A percentile compares a stretch with the other conserved stretches of the same genome.
Conservation (phyloP, 345 rosid species). For the Citrus sp. region DNA sequence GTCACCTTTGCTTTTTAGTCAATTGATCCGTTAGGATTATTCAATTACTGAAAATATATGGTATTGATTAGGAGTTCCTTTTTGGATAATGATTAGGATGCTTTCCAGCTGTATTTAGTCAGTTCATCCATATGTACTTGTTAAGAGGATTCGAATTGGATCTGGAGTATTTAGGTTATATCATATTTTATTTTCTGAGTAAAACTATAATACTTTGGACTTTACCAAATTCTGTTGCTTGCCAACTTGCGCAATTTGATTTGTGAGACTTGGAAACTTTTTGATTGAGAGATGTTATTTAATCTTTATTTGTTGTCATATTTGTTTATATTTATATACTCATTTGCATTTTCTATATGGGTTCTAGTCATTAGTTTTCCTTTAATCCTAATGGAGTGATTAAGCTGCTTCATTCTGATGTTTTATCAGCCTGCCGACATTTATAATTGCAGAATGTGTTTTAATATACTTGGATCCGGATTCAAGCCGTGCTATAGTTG, state of each 20-base stretch:
- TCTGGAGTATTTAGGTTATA: neutral
- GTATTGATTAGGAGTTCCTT: neutral
- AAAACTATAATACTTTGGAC: neutral
- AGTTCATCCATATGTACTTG: neutral
- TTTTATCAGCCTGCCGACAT: conserved; percentile 93
- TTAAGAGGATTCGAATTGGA: neutral
- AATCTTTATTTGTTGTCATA: neutral
- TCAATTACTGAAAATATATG: neutral
- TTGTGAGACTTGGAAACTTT: neutral
- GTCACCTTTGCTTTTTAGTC: neutral
- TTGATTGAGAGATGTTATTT: neutral
- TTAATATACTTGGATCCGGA: conserved; percentile 95
- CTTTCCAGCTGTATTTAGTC: neutral
- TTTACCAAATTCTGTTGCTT: neutral
- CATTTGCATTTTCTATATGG: neutral
- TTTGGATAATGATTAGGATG: neutral
- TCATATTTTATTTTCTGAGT: neutral
- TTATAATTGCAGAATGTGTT: conserved; percentile 98
- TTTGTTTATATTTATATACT: neutral
- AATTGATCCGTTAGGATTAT: neutral
- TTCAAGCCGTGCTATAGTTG: conserved; percentile 68
- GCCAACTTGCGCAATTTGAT: neutral
- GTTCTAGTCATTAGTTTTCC: conserved; percentile 7
- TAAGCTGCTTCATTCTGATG: conserved; percentile 45
- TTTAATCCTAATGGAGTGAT: conserved; percentile 20